Conservation (phyloP, 1,284 basidiomycete species). For the Moesziomyces globuligerus region DNA sequence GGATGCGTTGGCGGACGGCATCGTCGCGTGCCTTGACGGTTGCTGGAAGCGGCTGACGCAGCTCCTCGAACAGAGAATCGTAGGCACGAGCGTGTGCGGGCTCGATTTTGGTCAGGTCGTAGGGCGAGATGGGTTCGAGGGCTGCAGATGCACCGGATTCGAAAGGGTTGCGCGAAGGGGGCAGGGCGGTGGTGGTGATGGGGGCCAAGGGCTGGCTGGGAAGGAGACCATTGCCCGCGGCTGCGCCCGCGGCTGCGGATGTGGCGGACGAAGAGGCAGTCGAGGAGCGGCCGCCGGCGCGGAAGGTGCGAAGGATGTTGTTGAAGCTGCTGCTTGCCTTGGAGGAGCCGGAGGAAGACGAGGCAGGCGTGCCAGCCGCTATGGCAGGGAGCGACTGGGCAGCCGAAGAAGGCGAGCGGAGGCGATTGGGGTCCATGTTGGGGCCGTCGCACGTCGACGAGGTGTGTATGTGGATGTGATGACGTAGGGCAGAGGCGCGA, state of each 20-base stretch:
- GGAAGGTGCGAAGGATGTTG: constrained; percentile 40
- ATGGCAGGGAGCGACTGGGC: constrained; percentile 17
- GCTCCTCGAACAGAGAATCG: constrained; percentile 30
- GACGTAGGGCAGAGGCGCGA: no score
- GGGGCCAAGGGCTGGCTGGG: constrained; percentile 34
- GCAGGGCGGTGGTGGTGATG: constrained; percentile 40
- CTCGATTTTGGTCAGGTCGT: constrained; percentile 26
- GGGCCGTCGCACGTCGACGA: no score
- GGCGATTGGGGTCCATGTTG: constrained; percentile 32
- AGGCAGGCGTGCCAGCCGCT: constrained; percentile 10
- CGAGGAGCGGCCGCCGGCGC: constrained; percentile 20
- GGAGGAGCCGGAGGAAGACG: constrained; percentile 14
- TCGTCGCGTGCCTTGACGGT: constrained; percentile 31
- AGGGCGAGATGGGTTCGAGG: constrained; percentile 40
- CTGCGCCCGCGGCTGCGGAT: constrained; percentile 1
- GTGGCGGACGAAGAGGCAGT: constrained; percentile 16
- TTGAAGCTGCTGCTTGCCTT: constrained; percentile 41
- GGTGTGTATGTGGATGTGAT: no score
- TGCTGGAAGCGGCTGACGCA: constrained; percentile 44
- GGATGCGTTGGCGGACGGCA: constrained; percentile 36
- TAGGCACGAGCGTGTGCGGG: constrained; percentile 33
- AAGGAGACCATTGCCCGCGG: constrained; percentile 19
- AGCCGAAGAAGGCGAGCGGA: constrained; percentile 24
- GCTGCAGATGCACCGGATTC: constrained; percentile 18
- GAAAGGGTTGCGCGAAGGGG: constrained; percentile 20